phyloP scores from a whole-genome alignment of 2,329 filamentous ascomycete species.

The Ambrosiella cleistominuta region DNA sequence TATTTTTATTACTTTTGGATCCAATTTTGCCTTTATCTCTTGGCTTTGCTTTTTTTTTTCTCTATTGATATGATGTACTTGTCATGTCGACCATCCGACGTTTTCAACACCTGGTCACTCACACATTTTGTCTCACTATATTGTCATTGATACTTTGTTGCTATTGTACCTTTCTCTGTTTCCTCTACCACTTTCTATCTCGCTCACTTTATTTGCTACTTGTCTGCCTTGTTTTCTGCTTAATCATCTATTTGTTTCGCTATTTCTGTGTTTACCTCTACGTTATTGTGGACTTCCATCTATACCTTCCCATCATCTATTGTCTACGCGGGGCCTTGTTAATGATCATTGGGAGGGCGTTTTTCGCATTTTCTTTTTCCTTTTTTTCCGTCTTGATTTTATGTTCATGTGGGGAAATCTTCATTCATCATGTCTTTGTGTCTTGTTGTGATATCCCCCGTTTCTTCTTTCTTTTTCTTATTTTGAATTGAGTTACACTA shows the following conservation, averaged over 20 bases:
- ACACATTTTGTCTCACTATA: neutral
- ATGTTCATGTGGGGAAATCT: neutral
- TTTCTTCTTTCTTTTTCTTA: neutral
- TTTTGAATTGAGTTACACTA: neutral
- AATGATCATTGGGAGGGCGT: constrained; percentile 2
- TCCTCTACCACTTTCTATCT: neutral
- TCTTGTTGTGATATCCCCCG: neutral
- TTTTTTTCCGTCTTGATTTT: neutral
- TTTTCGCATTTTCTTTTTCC: constrained; percentile 5
- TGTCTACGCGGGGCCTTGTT: constrained; percentile 1
- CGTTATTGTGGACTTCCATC: neutral
- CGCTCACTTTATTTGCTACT: neutral
- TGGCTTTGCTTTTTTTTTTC: neutral
- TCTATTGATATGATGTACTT: neutral
- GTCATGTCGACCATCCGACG: no score
- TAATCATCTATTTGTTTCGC: neutral
- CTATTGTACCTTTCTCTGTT: neutral
- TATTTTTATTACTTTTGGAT: neutral
- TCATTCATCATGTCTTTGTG: neutral
- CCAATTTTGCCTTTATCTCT: neutral
- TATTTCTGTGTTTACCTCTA: constrained; percentile 4
- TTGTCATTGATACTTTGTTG: neutral
- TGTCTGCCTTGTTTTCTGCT: neutral
- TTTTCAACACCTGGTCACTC: neutral
- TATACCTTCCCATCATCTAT: constrained; percentile 3